Conservation (phyloP, 805 yeast species). For the Candida nanaspora region DNA sequence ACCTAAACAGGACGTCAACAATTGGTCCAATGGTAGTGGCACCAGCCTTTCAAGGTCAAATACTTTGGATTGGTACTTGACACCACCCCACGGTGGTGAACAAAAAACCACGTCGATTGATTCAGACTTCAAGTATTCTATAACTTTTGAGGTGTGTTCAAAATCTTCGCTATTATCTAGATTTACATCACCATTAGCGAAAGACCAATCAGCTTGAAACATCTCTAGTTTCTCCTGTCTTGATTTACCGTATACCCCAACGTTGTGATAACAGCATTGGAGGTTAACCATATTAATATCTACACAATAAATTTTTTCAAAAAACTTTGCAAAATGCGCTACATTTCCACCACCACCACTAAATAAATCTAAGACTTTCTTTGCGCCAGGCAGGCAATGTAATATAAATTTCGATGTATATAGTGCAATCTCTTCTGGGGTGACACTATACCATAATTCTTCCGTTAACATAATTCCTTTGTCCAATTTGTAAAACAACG, state of each 20-base stretch:
- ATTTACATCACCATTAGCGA: conserved; percentile 8
- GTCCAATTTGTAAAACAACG: conserved; percentile 56
- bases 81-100: conserved; percentile 93
- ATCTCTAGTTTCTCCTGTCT: conserved; percentile 45
- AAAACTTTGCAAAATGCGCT: conserved; percentile 61
- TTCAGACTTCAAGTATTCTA: conserved; percentile 2
- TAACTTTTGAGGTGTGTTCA: conserved; percentile 5
- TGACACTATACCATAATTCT: conserved; percentile 83
- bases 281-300: conserved; percentile 56
- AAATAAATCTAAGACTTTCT: conserved; percentile 55
- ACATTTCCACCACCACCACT: conserved; percentile 89
- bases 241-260: conserved; percentile 40
- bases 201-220: conserved; percentile 40
- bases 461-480: conserved; percentile 61
- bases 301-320: conserved; percentile 51
- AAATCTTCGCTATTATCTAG: conserved; percentile 4
- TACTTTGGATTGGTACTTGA: conserved; percentile 38
- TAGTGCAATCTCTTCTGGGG: conserved; percentile 70
- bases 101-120: conserved; percentile 52
- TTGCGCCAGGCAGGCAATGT: conserved; percentile 43
- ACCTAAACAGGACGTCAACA: conserved; percentile 35
- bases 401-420: conserved; percentile 48
- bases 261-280: conserved; percentile 60
- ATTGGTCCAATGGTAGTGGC: conserved; percentile 41
- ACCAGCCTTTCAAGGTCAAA: conserved; percentile 35